Conservation (phyloP, 202 grass and related monocot genomes). For the Alloteropsis angusta region DNA sequence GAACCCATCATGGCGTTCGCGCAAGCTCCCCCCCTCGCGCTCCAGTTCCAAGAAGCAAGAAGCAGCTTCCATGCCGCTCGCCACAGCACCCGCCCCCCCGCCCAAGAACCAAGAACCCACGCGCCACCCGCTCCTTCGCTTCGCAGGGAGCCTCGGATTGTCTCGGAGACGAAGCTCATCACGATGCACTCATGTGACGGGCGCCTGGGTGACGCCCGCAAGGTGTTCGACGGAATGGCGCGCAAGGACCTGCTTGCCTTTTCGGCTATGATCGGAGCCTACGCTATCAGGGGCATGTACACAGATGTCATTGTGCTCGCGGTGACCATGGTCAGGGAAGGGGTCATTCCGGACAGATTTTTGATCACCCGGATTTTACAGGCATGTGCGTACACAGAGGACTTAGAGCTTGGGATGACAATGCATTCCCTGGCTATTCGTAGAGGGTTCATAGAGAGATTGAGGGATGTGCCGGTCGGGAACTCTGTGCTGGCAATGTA, state of each 20-base stretch:
- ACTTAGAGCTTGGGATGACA: constrained; percentile 35
- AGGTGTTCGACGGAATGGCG: constrained; percentile 50
- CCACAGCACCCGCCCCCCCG: not conserved
- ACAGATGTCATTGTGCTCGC: constrained; percentile 32
- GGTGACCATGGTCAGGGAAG: constrained; percentile 35
- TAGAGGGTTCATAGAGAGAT: constrained; percentile 46
- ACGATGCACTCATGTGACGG: constrained; percentile 36
- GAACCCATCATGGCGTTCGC: constrained; percentile 33
- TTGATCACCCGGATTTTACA: constrained; percentile 72
- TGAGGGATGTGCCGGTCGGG: constrained; percentile 35
- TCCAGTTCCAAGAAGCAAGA: constrained; percentile 18
- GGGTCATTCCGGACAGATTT: constrained; percentile 58
- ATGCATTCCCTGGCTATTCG: constrained; percentile 62
- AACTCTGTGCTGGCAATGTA: constrained; percentile 83
- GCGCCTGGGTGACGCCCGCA: constrained; percentile 35
- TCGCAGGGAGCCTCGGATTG: constrained; percentile 3
- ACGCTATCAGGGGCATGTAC: constrained; percentile 43
- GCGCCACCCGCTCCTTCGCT: not conserved
- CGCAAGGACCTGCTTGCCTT: constrained; percentile 47
- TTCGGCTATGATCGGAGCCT: constrained; percentile 59
- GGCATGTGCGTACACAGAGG: constrained; percentile 39
- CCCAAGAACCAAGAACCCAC: not conserved
- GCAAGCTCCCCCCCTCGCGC: constrained; percentile 28
- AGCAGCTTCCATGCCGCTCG: not conserved
- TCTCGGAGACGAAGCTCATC: constrained; percentile 55